Conservation (phyloP, 1,284 basidiomycete genomes). For the Pascua guehoae region DNA sequence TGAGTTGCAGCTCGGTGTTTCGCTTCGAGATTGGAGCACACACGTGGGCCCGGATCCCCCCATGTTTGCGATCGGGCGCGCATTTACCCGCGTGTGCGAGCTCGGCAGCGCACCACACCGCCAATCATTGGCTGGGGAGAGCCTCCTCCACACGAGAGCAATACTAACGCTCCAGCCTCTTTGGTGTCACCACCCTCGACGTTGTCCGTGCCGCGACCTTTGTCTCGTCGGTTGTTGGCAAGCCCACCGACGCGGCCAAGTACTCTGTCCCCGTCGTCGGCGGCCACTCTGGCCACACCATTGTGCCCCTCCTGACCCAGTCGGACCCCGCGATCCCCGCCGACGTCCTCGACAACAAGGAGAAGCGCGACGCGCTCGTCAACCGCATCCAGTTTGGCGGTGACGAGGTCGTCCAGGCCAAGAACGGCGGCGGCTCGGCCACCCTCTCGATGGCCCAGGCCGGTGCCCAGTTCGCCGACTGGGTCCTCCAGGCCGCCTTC, state of each 20-base stretch:
- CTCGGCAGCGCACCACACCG: neutral
- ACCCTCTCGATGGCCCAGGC: conserved; percentile 94
- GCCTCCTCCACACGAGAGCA: too few species aligned
- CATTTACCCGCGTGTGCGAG: too few species aligned
- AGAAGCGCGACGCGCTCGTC: conserved; percentile 62
- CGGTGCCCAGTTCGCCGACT: conserved; percentile 80
- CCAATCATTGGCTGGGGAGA: too few species aligned
- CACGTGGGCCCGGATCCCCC: neutral
- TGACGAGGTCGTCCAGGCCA: conserved; percentile 63
- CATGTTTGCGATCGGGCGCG: neutral
- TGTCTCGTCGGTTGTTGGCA: conserved; percentile 69
- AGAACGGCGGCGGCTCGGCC: conserved; percentile 79
- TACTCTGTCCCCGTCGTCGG: conserved; percentile 83
- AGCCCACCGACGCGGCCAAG: conserved; percentile 59
- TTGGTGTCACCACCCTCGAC: conserved; percentile 93
- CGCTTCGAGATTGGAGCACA: too few species aligned
- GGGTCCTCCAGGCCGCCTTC: conserved; percentile 72
- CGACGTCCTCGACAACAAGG: conserved; percentile 56
- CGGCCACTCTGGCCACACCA: conserved; percentile 94
- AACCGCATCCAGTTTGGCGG: conserved; percentile 88
- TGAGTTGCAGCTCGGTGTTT: conserved; percentile 24
- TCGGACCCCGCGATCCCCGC: conserved; percentile 49
- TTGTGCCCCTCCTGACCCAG: conserved; percentile 92
- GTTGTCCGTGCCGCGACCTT: conserved; percentile 94
- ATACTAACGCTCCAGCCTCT: conserved; percentile 43